Evolutionary conservation across 2,329 filamentous ascomycete genomes (phyloP).

Genomic region (Parastagonospora nodorum): DNA sequence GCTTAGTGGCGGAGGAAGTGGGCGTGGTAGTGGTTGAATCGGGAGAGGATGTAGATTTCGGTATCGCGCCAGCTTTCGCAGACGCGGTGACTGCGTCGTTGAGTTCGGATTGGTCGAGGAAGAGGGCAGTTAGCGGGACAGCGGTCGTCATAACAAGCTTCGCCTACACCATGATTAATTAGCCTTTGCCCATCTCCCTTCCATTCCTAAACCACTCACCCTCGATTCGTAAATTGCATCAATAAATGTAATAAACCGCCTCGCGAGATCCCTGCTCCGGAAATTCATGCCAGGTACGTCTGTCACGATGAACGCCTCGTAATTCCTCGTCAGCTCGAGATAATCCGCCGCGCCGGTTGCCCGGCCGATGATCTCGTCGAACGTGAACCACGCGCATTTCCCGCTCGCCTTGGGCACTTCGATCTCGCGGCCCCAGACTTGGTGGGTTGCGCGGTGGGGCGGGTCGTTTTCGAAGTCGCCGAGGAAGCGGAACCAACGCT

Average conservation of each 20-base stretch:
- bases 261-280: slow-evolving; percentile 81
- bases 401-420: slow-evolving; percentile 86
- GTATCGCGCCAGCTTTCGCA: slow-evolving; percentile 45
- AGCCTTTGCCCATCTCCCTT: neutral
- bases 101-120: slow-evolving; percentile 68
- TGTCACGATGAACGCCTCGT: slow-evolving; percentile 90
- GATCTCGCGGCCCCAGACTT: slow-evolving; percentile 92
- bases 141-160: slow-evolving; percentile 93
- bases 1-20: slow-evolving; percentile 32
- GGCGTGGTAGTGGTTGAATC: no score
- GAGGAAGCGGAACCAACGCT: slow-evolving; percentile 95
- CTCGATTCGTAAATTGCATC: slow-evolving; percentile 88
- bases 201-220: slow-evolving; percentile 43
- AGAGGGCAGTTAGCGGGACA: slow-evolving; percentile 82
- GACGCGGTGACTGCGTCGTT: slow-evolving; percentile 51
- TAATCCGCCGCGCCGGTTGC: slow-evolving; percentile 95
- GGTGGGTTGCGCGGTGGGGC: slow-evolving; percentile 77
- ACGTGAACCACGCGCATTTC: slow-evolving; percentile 86
- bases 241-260: slow-evolving; percentile 96
- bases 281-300: slow-evolving; percentile 92
- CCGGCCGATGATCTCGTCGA: slow-evolving; percentile 85
- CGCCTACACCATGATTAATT: slow-evolving; percentile 59
- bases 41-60: slow-evolving; percentile 35
- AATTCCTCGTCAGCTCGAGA: slow-evolving; percentile 85
- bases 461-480: slow-evolving; percentile 78